phyloP scores from a whole-genome alignment of 2,329 filamentous ascomycete species.

The Aspergillus awamori region DNA sequence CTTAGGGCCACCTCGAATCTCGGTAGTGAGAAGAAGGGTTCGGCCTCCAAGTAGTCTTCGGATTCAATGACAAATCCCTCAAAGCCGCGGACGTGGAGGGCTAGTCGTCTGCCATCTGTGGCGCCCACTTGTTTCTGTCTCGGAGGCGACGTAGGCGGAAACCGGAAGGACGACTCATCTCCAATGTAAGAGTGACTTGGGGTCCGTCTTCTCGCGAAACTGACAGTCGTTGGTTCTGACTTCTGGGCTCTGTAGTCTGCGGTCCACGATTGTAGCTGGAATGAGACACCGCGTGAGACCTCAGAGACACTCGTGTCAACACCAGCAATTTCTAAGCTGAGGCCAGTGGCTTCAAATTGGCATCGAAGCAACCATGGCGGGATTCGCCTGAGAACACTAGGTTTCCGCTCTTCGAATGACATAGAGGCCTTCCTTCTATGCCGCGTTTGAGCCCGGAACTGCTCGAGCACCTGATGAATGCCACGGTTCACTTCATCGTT shows the following conservation, averaged over 20 bases:
- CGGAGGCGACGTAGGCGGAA: constrained; percentile 53
- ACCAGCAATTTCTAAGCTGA: constrained; percentile 88
- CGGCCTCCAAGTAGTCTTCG: constrained; percentile 77
- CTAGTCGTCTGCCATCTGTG: constrained; percentile 79
- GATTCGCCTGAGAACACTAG: constrained; percentile 74
- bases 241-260: constrained; percentile 86
- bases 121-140: constrained; percentile 43
- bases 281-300: constrained; percentile 76
- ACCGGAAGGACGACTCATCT: constrained; percentile 63
- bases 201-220: constrained; percentile 67
- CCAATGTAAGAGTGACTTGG: constrained; percentile 70
- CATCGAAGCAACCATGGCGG: constrained; percentile 84
- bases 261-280: constrained; percentile 86
- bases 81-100: constrained; percentile 77
- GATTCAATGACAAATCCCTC: constrained; percentile 92
- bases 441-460: constrained; percentile 72
- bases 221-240: constrained; percentile 57
- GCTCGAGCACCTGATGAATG: constrained; percentile 84
- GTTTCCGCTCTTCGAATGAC: constrained; percentile 55
- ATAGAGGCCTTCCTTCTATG: constrained; percentile 58
- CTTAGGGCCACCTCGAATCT: constrained; percentile 84
- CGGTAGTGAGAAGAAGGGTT: constrained; percentile 84
- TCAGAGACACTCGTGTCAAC: constrained; percentile 81
- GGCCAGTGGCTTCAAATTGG: constrained; percentile 82
- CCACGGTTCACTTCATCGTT: constrained; percentile 91